Evolutionary conservation across 306 rosid species (phyloP), one percentile per base, ranked within the genome.

Genomic region (Ceratonia siliqua): DNA sequence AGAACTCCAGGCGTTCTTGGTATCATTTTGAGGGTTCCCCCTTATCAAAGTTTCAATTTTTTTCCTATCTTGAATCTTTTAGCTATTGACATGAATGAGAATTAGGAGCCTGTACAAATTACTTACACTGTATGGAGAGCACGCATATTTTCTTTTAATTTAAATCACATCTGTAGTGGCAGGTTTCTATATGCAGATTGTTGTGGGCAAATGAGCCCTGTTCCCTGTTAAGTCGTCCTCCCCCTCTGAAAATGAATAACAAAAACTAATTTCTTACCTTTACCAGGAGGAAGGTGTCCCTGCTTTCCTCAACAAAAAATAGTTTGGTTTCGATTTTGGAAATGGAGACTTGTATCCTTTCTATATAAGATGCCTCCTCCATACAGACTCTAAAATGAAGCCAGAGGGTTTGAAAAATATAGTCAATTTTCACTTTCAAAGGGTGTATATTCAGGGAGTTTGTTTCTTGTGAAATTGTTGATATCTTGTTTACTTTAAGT

Each of bases 61-160:
- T 8, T 71, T 46, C 62, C 58, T 49, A 25, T 71, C 80, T 77
- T 77, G 15, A 62, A 78, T 49, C 18, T 70, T 80, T 83, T 88
- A 66, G 68, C 70, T 75, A 76, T 72, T 79, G 67, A 12, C 52
- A 54, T 32, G 56, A 56, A 21, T 57, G 80, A 78, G 75, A 74
- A 62, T 76, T 81, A 73, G 87, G 82, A 85, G 74, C 83, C 52
- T 87, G 85, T 85, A 84, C 82, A 87, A 85, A 83, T 83, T 73
- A 79, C 82, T 79, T 43, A 69, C 81, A 78, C 49, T 78, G 59
- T 79, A 54, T 75, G 38, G 70, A 67, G 39, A 70, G 55, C 68
- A 54, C 46, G 73, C 78, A 4, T 48, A 55, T 62, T 57, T 36
- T 58, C 41, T 62, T 49, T 48, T 28, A 50, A 48, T 66, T 69